Evolutionary conservation across 495 filamentous ascomycete genomes (phyloP).

Genomic region (Podospora appendiculata): DNA sequence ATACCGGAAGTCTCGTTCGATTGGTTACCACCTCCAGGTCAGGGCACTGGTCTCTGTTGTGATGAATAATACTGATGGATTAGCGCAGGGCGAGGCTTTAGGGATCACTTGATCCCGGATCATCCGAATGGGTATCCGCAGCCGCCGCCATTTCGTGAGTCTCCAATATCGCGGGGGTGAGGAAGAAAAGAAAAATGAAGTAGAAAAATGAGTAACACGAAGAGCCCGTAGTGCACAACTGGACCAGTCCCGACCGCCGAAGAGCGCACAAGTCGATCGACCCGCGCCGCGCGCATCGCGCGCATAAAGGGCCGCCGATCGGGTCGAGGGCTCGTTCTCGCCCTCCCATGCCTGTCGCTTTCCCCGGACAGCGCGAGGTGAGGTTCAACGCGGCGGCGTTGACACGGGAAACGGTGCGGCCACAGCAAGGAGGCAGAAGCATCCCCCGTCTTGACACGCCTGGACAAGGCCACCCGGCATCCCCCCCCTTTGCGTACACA

Average conservation of each 20-base stretch:
- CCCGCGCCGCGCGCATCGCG: neutral
- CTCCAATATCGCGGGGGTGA: neutral
- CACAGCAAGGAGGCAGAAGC: neutral
- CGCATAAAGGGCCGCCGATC: neutral
- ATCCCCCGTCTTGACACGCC: neutral
- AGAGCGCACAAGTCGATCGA: neutral
- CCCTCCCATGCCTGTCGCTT: neutral
- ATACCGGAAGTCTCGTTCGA: neutral
- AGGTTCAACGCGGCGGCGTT: too few species aligned
- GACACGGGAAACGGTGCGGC: neutral
- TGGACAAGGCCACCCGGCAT: neutral
- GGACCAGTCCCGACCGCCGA: conserved; percentile 10
- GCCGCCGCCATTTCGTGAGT: conserved; percentile 16
- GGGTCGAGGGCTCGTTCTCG: neutral
- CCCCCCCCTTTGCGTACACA: conserved; percentile 3
- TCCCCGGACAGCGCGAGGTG: neutral
- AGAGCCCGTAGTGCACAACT: conserved; percentile 5
- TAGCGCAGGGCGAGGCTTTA: neutral
- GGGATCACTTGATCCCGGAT: conserved; percentile 9
- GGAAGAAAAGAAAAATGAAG: neutral
- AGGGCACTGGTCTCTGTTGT: neutral
- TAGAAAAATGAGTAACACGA: neutral
- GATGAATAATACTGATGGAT: neutral
- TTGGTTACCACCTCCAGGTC: neutral
- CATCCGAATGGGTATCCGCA: conserved; percentile 12